phyloP scores from a whole-genome alignment of 2,329 filamentous ascomycete species.

The Kalmusia sp. region DNA sequence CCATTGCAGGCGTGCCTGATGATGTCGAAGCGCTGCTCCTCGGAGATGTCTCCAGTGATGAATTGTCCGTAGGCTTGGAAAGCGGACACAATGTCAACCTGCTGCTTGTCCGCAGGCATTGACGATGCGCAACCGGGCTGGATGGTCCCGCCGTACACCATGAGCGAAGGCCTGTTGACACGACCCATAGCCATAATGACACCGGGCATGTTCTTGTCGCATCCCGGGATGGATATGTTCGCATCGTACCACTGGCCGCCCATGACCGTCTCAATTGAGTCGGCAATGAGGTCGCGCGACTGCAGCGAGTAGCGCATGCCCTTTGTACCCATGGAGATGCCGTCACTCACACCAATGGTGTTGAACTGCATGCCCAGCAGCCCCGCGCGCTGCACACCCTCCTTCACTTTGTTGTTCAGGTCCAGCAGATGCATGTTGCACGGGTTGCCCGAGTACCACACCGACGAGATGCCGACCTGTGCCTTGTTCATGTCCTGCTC shows the following conservation, averaged over 20 bases:
- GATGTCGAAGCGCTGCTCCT: conserved; percentile 92
- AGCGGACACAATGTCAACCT: conserved; percentile 93
- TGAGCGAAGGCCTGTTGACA: conserved; percentile 91
- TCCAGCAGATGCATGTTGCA: conserved; percentile 99
- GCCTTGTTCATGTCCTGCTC: conserved; percentile 93
- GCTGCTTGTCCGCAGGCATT: conserved; percentile 67
- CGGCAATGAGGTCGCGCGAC: conserved; percentile 94
- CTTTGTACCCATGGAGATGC: conserved; percentile 96
- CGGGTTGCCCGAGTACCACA: conserved; percentile 98
- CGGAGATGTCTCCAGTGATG: conserved; percentile 87
- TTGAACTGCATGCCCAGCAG: conserved; percentile 97
- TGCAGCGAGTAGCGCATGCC: conserved; percentile 97
- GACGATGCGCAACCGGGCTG: conserved; percentile 83
- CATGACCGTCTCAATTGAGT: conserved; percentile 99
- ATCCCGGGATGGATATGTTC: conserved; percentile 95
- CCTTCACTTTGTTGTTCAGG: conserved; percentile 78
- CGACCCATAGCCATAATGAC: conserved; percentile 82
- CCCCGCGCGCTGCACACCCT: conserved; percentile 76
- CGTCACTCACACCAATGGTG: conserved; percentile 96
- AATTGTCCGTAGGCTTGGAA: conserved; percentile 99
- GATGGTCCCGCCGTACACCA: conserved; percentile 98
- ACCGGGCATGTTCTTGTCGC: conserved; percentile 97
- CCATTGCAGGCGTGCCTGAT: conserved; percentile 91
- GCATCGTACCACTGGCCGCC: conserved; percentile 98
- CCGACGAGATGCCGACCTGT: conserved; percentile 96